Evolutionary conservation across 2,329 filamentous ascomycete genomes (phyloP).

Genomic region (Alternaria angustiovoidea): DNA sequence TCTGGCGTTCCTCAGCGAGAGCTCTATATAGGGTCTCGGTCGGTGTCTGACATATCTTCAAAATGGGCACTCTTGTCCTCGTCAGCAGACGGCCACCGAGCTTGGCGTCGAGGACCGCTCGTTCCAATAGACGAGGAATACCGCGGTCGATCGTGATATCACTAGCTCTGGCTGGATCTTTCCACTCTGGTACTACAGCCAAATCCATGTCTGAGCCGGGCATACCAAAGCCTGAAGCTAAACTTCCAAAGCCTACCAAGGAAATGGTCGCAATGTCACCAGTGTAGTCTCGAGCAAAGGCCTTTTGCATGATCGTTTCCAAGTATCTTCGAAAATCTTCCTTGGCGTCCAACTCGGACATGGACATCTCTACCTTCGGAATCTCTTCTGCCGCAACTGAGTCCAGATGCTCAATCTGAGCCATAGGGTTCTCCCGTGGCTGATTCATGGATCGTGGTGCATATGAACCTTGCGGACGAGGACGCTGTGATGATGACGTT

Average conservation of each 20-base stretch:
- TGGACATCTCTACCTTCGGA: constrained; percentile 68
- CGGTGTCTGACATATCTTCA: constrained; percentile 83
- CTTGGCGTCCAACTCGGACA: constrained; percentile 72
- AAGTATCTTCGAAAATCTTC: constrained; percentile 73
- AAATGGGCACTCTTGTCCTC: constrained; percentile 82
- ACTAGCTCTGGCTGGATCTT: constrained; percentile 25
- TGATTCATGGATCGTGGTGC: constrained; percentile 25
- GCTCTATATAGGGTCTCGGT: constrained; percentile 66
- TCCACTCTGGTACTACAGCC: constrained; percentile 72
- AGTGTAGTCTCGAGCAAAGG: constrained; percentile 59
- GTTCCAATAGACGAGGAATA: constrained; percentile 79
- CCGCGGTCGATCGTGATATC: constrained; percentile 59
- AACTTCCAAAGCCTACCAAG: constrained; percentile 81
- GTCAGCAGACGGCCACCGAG: constrained; percentile 80
- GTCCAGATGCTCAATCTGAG: constrained; percentile 56
- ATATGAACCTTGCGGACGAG: constrained; percentile 22
- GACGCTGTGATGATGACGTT: constrained; percentile 13
- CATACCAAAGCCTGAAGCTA: constrained; percentile 85
- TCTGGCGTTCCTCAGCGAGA: constrained; percentile 70
- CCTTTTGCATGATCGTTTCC: constrained; percentile 69
- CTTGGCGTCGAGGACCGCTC: constrained; percentile 73
- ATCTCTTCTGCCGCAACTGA: constrained; percentile 58
- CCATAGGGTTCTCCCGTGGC: constrained; percentile 35
- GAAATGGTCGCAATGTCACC: constrained; percentile 66
- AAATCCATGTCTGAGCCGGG: constrained; percentile 93